phyloP scores from a whole-genome alignment of 2,329 filamentous ascomycete species.

The Epichloe glyceriae region DNA sequence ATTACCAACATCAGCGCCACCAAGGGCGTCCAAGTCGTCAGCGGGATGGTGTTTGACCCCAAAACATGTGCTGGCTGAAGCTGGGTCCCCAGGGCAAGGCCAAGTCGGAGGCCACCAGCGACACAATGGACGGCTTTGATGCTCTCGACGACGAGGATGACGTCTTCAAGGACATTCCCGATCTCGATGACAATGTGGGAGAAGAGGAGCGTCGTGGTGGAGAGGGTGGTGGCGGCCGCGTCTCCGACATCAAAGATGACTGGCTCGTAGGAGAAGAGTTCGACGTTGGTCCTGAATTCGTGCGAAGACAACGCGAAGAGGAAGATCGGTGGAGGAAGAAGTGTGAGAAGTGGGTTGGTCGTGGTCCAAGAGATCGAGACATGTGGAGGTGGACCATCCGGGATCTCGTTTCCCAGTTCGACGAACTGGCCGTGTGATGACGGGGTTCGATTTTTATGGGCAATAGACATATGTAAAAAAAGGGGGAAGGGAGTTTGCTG shows the following conservation, averaged over 20 bases:
- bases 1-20: conserved; percentile 81
- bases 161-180: conserved; percentile 88
- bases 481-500: background rate
- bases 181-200: conserved; percentile 59
- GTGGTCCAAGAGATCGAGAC: conserved; percentile 40
- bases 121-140: conserved; percentile 51
- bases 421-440: conserved; percentile 15
- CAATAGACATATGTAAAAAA: background rate
- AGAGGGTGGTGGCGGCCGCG: conserved; percentile 20
- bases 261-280: conserved; percentile 93
- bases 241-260: conserved; percentile 56
- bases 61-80: conserved; percentile 96
- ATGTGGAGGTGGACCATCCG: conserved; percentile 69
- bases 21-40: conserved; percentile 83
- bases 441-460: background rate
- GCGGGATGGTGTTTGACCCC: conserved; percentile 98
- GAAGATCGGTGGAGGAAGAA: conserved; percentile 84
- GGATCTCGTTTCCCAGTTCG: conserved; percentile 38
- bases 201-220: conserved; percentile 36
- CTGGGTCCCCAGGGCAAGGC: conserved; percentile 38
- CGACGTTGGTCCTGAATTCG: conserved; percentile 90
- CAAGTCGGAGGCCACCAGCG: conserved; percentile 34
- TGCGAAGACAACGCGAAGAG: conserved; percentile 77
- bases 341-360: conserved; percentile 71
- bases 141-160: conserved; percentile 70